phyloP scores from a whole-genome alignment of 2,329 filamentous ascomycete species.

The Trichoderma hamatum region DNA sequence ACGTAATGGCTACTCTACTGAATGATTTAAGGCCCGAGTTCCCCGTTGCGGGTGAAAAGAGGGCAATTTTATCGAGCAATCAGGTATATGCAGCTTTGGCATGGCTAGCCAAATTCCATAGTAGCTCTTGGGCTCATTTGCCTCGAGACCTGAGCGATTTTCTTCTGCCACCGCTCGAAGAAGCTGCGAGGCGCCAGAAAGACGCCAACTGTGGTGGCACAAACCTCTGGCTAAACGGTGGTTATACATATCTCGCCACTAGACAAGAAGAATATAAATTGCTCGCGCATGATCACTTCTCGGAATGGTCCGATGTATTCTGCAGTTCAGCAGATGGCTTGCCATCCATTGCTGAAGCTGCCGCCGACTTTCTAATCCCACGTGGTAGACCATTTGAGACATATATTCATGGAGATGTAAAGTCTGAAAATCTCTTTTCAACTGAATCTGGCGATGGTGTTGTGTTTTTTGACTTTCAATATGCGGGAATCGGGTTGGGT shows the following conservation, averaged over 20 bases:
- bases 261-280: constrained; percentile 57
- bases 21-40: constrained; percentile 58
- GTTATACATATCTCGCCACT: constrained; percentile 70
- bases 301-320: constrained; percentile 59
- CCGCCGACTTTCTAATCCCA: constrained; percentile 55
- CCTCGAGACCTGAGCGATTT: constrained; percentile 40
- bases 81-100: constrained; percentile 59
- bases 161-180: constrained; percentile 59
- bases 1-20: constrained; percentile 58
- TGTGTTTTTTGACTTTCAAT: constrained; percentile 72
- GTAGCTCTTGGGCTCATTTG: constrained; percentile 51
- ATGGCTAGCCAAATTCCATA: constrained; percentile 67
- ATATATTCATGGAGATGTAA: constrained; percentile 69
- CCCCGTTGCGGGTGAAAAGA: constrained; percentile 60
- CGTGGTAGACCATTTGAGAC: constrained; percentile 53
- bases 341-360: constrained; percentile 54
- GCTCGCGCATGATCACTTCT: constrained; percentile 49
- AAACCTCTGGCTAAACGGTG: constrained; percentile 65
- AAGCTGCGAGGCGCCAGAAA: constrained; percentile 41
- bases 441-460: constrained; percentile 52
- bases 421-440: constrained; percentile 69
- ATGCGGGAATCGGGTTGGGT: constrained; percentile 64
- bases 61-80: constrained; percentile 46
- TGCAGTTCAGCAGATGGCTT: constrained; percentile 41
- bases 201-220: constrained; percentile 27